These are phyloP conservation scores for Neolentinus lepideus DNA, from an alignment of 1,284 basidiomycete species.

Conservation along the genomic window DNA sequence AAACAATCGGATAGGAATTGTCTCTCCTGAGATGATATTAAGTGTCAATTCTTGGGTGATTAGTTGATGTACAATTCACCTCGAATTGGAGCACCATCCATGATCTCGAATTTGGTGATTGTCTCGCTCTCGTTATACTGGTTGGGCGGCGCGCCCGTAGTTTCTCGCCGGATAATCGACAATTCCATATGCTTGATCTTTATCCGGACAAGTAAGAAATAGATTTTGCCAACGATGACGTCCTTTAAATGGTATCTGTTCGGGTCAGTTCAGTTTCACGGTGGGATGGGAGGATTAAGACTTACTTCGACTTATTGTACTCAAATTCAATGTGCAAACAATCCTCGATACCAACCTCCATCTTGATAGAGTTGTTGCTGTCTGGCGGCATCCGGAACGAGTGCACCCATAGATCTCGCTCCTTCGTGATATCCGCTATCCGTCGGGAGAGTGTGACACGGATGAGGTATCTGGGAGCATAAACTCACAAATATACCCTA, in stretches of 20 bases:
- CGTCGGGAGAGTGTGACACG: slow-evolving; percentile 86
- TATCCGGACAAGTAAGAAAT: slow-evolving; percentile 96
- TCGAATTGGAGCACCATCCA: slow-evolving; percentile 95
- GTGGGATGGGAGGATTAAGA: slow-evolving; percentile 10
- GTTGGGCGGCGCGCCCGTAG: slow-evolving; percentile 93
- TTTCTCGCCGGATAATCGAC: slow-evolving; percentile 95
- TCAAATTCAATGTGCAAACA: slow-evolving; percentile 99
- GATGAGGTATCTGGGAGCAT: slow-evolving; percentile 74
- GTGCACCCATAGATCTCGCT: slow-evolving; percentile 96
- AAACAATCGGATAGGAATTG: slow-evolving; percentile 96
- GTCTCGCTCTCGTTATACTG: slow-evolving; percentile 99
- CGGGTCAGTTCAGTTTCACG: neutral
- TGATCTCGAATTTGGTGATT: slow-evolving; percentile 99
- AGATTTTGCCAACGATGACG: slow-evolving; percentile 99
- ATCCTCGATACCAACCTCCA: slow-evolving; percentile 99
- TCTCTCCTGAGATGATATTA: slow-evolving; percentile 65
- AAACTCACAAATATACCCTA: neutral
- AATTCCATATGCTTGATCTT: slow-evolving; percentile 99
- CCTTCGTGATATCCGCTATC: slow-evolving; percentile 90
- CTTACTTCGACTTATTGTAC: slow-evolving; percentile 98
- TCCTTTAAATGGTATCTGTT: slow-evolving; percentile 95
- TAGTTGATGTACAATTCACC: slow-evolving; percentile 36
- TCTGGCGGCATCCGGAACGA: slow-evolving; percentile 98
- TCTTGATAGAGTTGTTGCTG: slow-evolving; percentile 96
- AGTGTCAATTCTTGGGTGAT: neutral